Conservation (phyloP, 2,329 filamentous ascomycete genomes). For the Xylaria sp. region DNA sequence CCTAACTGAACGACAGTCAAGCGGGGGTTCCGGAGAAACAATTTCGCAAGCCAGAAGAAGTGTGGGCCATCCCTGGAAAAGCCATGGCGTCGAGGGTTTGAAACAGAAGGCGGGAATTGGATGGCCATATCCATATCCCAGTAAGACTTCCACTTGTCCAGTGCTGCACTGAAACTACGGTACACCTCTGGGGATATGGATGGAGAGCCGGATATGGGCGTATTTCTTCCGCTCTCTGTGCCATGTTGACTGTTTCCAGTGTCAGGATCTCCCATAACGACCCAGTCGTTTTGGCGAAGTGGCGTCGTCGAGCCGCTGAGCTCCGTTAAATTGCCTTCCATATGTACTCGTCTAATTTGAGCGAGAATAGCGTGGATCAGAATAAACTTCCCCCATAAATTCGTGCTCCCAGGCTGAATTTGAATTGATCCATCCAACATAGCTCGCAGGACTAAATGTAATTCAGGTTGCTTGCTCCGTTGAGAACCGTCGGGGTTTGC, state of each 20-base stretch:
- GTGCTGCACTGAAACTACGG: slow-evolving; percentile 63
- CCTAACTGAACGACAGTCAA: slow-evolving; percentile 64
- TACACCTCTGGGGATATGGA: slow-evolving; percentile 59
- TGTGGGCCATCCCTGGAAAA: slow-evolving; percentile 78
- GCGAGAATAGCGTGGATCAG: slow-evolving; percentile 75
- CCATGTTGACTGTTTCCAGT: slow-evolving; percentile 56
- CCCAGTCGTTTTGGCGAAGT: slow-evolving; percentile 68
- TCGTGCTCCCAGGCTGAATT: slow-evolving; percentile 73
- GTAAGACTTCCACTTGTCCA: slow-evolving; percentile 77
- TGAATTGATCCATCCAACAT: slow-evolving; percentile 68
- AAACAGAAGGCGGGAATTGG: slow-evolving; percentile 70
- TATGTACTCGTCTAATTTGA: slow-evolving; percentile 63
- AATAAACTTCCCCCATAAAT: slow-evolving; percentile 79
- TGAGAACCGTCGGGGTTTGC: slow-evolving; percentile 72
- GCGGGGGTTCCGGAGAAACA: slow-evolving; percentile 69
- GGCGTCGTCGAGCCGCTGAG: slow-evolving; percentile 63
- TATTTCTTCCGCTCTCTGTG: slow-evolving; percentile 59
- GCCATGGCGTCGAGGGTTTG: slow-evolving; percentile 69
- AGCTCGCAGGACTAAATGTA: slow-evolving; percentile 70
- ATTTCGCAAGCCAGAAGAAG: slow-evolving; percentile 77
- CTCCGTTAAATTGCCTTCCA: slow-evolving; percentile 54
- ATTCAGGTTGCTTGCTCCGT: slow-evolving; percentile 71
- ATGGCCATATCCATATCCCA: slow-evolving; percentile 77
- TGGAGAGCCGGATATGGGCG: slow-evolving; percentile 56
- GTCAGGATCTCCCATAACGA: slow-evolving; percentile 57